Evolutionary conservation across 176 grass and related monocot species (phyloP), one percentile per base, ranked within the genome.

Genomic region (Rhynchospora tenuis): DNA sequence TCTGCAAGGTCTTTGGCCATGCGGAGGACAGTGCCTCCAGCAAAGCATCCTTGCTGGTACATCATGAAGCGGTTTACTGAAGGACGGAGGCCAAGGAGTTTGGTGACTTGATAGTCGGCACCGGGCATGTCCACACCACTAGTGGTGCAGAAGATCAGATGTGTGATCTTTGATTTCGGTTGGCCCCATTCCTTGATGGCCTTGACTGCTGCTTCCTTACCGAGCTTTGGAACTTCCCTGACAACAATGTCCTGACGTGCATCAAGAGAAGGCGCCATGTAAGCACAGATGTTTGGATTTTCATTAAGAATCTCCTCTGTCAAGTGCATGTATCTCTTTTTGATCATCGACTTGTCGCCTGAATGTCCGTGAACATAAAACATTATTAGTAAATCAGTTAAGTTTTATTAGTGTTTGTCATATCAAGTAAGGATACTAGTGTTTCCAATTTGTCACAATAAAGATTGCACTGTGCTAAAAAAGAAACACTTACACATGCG

Each of bases 141-240:
- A 0, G 78, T 80, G 29, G 78, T 80, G 56, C 78, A 80, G 57
- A 80, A 80, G 28, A 80, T 80, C 78, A 80, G 17, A 56, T 80
- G 78, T 20, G 78, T 80, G 31, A 80, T 80, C 33, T 80, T 63
- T 9, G 78, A 62, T 80, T 80, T 80, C 13, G 55, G 29, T 19
- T 80, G 78, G 78, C 78, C 78, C 78, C 78, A 80, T 61, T 80
- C 78, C 26, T 80, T 80, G 27, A 80, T 80, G 20, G 77, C 77
- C 17, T 80, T 80, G 51, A 80, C 77, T 6, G 77, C 77, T 2
- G 77, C 77, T 2, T 60, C 54, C 55, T 80, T 80, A 1, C 77
- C 77, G 28, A 80, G 77, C 54, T 20, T 80, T 11, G 77, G 77
- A 22, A 80, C 55, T 16, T 80, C 77, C 0, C 0, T 15, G 47